These are phyloP conservation scores for Gnetum montanum DNA, from an alignment of 75 land plant species.

Conservation along the genomic window DNA sequence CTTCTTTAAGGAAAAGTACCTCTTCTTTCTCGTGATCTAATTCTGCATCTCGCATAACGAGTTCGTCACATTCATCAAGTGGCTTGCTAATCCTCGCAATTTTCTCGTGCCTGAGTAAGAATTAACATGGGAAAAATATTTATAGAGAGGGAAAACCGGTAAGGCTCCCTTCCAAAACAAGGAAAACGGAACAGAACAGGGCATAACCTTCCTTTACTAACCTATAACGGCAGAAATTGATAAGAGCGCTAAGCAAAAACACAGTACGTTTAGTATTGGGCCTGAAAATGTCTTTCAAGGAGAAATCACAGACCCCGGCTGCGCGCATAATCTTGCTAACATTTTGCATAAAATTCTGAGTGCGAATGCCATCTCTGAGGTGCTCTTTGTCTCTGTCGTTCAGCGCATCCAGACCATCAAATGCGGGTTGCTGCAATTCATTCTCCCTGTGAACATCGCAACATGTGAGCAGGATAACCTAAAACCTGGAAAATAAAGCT, in stretches of 20 bases:
- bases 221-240: constrained; percentile 45
- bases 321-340: constrained; percentile 26
- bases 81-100: constrained; percentile 10
- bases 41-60: background rate
- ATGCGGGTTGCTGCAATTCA: constrained; percentile 32
- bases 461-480: no score
- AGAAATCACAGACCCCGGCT: constrained; percentile 23
- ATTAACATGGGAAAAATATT: constrained; percentile 1
- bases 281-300: constrained; percentile 30
- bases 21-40: no score
- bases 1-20: no score
- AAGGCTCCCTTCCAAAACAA: background rate
- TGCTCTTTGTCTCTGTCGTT: constrained; percentile 38
- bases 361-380: constrained; percentile 30
- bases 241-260: constrained; percentile 31
- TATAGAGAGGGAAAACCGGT: background rate
- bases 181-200: background rate
- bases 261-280: constrained; percentile 40
- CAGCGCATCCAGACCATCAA: constrained; percentile 31
- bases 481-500: no score
- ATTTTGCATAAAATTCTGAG: constrained; percentile 16
- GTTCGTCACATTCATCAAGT: no score
- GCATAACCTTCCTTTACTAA: background rate
- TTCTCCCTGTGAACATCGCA: no score
- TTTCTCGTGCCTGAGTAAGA: constrained; percentile 12